Base-by-base conservation (phyloP, 768 basidiomycete genomes). In the Lactarius quietus region DNA sequence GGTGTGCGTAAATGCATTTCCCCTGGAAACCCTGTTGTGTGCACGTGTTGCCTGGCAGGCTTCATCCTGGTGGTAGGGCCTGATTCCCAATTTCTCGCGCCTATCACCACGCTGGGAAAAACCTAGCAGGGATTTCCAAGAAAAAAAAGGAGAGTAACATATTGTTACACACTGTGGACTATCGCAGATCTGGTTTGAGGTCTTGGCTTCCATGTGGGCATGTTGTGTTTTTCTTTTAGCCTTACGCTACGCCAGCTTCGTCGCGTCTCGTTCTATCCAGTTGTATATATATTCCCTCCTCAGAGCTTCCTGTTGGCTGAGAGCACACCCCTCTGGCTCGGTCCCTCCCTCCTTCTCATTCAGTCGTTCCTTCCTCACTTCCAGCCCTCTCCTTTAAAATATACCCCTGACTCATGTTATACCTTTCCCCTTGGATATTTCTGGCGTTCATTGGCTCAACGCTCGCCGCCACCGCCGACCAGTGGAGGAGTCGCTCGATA, bases 401-500 rank as follows among this genome's bases (percentile, higher is more conserved):
- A 52, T 53, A 53, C 60, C 39, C n/a, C 31, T 51, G 3, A 12
- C 17, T 28, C 54, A 67, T 67, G 66, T 51, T 51, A 33, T 33
- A 1, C 41, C 39, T 35, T 48, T 14, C 52, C 55, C 41, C 20
- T 68, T 71, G 73, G 62, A 56, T 68, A 65, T 73, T 69, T 64
- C 65, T 73, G 67, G 71, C 71, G 62, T 61, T 70, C 57, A 58
- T 76, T 59, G 68, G 70, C 54, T 72, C 77, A 56, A 79, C 75
- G 14, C 76, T 76, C 61, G 84, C 86, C 23, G 88, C 88, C 4
- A 86, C 86, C 56, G 83, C 88, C 38, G 87, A 88, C 59, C 80
- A 90, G 72, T 92, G 89, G 91, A 80, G 88, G 68, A 80, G 83
- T 45, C 85, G 88, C 55, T 89, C 90, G 26, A 89, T 92, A 68